Percentiles rank a stretch among this genome's conserved stretches.
phyloP scores from a whole-genome alignment of 371 early-diverging fungal species.

The Mucor ambiguus region DNA sequence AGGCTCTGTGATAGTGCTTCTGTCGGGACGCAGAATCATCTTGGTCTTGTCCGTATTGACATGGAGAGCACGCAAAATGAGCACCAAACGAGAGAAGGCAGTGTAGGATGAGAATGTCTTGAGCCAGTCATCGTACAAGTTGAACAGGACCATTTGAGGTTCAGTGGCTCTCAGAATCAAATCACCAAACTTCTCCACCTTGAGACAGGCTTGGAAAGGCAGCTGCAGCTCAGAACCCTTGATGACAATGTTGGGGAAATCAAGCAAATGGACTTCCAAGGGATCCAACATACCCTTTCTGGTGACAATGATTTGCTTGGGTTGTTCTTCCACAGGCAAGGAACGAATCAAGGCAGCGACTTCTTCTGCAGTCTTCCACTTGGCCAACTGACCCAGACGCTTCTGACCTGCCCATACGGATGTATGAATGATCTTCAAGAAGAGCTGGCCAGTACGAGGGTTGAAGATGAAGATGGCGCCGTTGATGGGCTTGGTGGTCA shows the following conservation, averaged over 20 bases:
- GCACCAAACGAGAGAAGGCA: constrained; percentile 95
- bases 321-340: constrained; percentile 98
- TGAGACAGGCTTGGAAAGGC: constrained; percentile 97
- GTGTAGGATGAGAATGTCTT: constrained; percentile 94
- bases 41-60: constrained; percentile 96
- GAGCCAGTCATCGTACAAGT: constrained; percentile 96
- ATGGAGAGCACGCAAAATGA: constrained; percentile 96
- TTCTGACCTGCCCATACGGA: constrained; percentile 99
- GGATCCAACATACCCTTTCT: constrained; percentile 99
- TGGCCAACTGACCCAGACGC: constrained; percentile 97
- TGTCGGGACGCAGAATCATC: constrained; percentile 93
- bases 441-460: constrained; percentile 98
- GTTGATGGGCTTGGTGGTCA: constrained; percentile 98
- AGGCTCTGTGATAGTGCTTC: constrained; percentile 89
- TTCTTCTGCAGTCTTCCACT: constrained; percentile 99
- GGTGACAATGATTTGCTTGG: constrained; percentile 98
- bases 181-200: constrained; percentile 98
- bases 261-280: constrained; percentile 90
- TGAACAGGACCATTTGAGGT: constrained; percentile 93
- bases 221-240: constrained; percentile 96
- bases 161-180: constrained; percentile 96
- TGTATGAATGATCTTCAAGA: constrained; percentile 98
- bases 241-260: constrained; percentile 99
- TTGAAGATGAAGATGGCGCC: constrained; percentile 99
- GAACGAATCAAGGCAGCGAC: constrained; percentile 98